Evolutionary conservation across 441 rosid genomes (phyloP).

Genomic region (Eutrema salsugineum): DNA sequence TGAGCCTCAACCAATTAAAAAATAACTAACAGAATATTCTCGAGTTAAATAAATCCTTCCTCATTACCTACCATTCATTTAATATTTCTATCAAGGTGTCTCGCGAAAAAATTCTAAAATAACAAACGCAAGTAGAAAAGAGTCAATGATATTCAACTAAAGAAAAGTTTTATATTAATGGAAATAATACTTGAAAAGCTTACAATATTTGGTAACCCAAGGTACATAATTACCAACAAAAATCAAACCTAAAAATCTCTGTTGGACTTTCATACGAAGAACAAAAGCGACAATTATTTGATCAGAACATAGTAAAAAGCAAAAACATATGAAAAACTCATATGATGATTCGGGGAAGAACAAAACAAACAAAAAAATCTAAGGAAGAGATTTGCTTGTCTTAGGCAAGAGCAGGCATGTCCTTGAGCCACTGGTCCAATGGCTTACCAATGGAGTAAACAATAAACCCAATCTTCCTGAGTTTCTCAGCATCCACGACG

Average conservation of each 20-base stretch:
- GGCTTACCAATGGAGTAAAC: slow-evolving; percentile 96
- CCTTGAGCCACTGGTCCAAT: slow-evolving; percentile 89
- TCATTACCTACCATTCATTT: too few species aligned
- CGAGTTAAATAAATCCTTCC: too few species aligned
- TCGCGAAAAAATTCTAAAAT: background rate
- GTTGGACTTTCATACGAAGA: slow-evolving; percentile 12
- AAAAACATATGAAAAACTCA: background rate
- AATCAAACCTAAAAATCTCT: slow-evolving; percentile 24
- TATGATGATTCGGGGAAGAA: background rate
- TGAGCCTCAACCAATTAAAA: background rate
- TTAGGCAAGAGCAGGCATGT: slow-evolving; percentile 93
- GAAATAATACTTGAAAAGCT: slow-evolving; percentile 18
- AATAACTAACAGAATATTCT: background rate
- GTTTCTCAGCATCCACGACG: slow-evolving; percentile 51
- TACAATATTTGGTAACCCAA: slow-evolving; percentile 23
- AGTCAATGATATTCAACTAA: background rate
- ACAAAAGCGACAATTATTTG: slow-evolving; percentile 19
- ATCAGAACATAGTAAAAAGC: slow-evolving; percentile 9
- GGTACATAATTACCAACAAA: slow-evolving; percentile 31
- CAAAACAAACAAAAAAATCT: slow-evolving; percentile 9
- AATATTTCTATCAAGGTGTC: too few species aligned
- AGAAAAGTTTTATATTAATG: background rate
- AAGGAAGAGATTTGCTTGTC: slow-evolving; percentile 18
- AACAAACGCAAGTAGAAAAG: background rate
- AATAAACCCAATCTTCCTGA: slow-evolving; percentile 89